phyloP scores from a whole-genome alignment of 352 stramenopile genomes.

The Phytophthora hibernalis region DNA sequence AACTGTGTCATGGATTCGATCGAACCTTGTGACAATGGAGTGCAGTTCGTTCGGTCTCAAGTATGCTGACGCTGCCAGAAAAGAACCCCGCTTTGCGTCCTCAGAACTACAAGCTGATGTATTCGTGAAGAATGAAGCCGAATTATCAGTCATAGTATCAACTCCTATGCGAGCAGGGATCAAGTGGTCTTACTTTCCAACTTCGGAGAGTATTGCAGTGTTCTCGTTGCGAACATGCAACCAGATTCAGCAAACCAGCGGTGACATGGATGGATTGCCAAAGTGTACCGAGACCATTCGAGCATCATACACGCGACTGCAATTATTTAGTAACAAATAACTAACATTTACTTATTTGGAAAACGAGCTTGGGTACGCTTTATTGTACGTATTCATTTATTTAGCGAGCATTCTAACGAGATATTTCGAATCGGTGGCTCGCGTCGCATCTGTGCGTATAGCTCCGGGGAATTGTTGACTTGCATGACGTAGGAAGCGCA shows the following conservation, averaged over 20 bases:
- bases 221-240: not conserved
- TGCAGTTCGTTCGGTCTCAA: not conserved
- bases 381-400: not conserved
- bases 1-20: not conserved
- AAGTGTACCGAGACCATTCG: not conserved
- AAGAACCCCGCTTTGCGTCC: not conserved
- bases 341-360: not conserved
- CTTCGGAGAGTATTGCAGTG: not conserved
- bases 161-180: not conserved
- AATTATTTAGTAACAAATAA: not conserved
- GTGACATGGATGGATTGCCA: not conserved
- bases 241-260: not conserved
- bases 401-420: slow-evolving; percentile 6
- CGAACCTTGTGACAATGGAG: not conserved
- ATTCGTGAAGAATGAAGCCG: not conserved
- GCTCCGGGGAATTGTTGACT: slow-evolving; percentile 39
- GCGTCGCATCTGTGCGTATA: slow-evolving; percentile 45
- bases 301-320: not conserved
- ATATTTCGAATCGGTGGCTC: slow-evolving; percentile 45
- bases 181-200: not conserved
- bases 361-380: not conserved
- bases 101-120: not conserved
- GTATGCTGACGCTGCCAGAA: not conserved
- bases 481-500: slow-evolving; percentile 48
- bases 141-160: not conserved